Percentiles rank a stretch among this genome's conserved stretches.
These are phyloP conservation scores for Casaregolazyma lundiana DNA, from an alignment of 1,139 yeast genomes.

Conservation along the genomic window DNA sequence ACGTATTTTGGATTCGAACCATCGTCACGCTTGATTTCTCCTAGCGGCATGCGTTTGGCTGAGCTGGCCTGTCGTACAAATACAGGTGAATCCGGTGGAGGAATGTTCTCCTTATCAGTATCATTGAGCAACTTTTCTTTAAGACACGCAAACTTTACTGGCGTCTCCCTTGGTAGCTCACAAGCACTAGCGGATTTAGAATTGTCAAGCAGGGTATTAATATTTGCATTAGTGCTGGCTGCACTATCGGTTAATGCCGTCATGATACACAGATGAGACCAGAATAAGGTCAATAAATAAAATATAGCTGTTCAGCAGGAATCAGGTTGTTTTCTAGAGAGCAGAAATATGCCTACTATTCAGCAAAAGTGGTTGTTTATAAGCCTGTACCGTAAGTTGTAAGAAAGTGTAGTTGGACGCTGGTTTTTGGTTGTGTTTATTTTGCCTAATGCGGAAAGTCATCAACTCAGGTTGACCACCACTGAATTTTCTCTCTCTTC, in stretches of 20 bases:
- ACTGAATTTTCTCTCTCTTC: not conserved
- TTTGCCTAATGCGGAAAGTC: constrained; percentile 12
- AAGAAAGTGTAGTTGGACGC: constrained; percentile 1
- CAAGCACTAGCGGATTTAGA: not conserved
- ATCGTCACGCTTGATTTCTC: constrained; percentile 8
- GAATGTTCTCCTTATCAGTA: constrained; percentile 21
- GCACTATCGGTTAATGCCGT: not conserved
- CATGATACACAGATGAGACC: not conserved
- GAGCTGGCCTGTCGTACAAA: constrained; percentile 1
- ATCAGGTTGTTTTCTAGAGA: not conserved
- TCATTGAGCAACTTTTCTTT: constrained; percentile 3
- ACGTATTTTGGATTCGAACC: constrained; percentile 4
- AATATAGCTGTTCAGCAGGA: not conserved
- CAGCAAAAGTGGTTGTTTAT: too few relatives aligned
- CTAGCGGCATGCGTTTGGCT: constrained; percentile 13
- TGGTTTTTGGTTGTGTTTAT: constrained; percentile 9
- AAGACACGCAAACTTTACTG: constrained; percentile 4
- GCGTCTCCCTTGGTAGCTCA: constrained; percentile 7
- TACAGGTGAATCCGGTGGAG: constrained; percentile 21
- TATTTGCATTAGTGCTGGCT: not conserved
- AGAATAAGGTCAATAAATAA: constrained; percentile 2
- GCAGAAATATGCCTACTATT: too few relatives aligned
- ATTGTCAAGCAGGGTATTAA: constrained; percentile 3
- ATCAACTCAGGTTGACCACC: not conserved
- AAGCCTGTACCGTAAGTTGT: not conserved